These are phyloP conservation scores for Debaryomyces udenii DNA, from an alignment of 1,139 yeast species.

Conservation along the genomic window DNA sequence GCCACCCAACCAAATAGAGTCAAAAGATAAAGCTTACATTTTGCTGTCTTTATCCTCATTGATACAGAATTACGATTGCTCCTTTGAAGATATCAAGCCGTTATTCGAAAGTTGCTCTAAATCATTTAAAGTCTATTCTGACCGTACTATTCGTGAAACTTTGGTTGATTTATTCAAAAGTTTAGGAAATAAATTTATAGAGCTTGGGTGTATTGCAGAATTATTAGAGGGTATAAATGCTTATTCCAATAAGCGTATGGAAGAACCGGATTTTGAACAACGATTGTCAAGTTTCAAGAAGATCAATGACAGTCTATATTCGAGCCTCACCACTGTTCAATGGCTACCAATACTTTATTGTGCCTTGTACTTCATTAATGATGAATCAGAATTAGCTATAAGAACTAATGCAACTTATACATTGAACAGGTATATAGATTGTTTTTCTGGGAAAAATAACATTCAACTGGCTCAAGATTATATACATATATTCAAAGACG, in stretches of 20 bases:
- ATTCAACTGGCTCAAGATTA: conserved; percentile 39
- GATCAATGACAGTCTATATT: conserved; percentile 61
- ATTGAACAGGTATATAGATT: conserved; percentile 68
- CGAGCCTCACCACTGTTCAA: conserved; percentile 50
- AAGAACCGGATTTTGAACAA: conserved; percentile 78
- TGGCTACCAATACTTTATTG: conserved; percentile 83
- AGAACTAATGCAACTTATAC: conserved; percentile 77
- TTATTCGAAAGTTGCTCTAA: conserved; percentile 61
- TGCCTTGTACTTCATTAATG: conserved; percentile 71
- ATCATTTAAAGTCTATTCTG: conserved; percentile 60
- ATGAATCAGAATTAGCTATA: conserved; percentile 77
- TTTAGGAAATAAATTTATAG: conserved; percentile 57
- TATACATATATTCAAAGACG: conserved; percentile 51
- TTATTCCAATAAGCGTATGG: conserved; percentile 61
- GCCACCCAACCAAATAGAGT: conserved; percentile 57
- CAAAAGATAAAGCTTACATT: conserved; percentile 59
- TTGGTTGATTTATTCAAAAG: conserved; percentile 62
- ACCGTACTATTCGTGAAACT: conserved; percentile 60
- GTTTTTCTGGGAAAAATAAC: conserved; percentile 38
- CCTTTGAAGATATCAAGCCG: conserved; percentile 54
- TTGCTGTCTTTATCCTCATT: conserved; percentile 60
- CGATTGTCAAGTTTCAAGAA: conserved; percentile 68
- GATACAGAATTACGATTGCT: conserved; percentile 55
- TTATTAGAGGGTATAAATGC: conserved; percentile 71
- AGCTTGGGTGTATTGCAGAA: conserved; percentile 47